Evolutionary conservation across 1,139 yeast species (phyloP), one percentile per base, ranked within the genome.

Genomic region (Geotrichum reessii): DNA sequence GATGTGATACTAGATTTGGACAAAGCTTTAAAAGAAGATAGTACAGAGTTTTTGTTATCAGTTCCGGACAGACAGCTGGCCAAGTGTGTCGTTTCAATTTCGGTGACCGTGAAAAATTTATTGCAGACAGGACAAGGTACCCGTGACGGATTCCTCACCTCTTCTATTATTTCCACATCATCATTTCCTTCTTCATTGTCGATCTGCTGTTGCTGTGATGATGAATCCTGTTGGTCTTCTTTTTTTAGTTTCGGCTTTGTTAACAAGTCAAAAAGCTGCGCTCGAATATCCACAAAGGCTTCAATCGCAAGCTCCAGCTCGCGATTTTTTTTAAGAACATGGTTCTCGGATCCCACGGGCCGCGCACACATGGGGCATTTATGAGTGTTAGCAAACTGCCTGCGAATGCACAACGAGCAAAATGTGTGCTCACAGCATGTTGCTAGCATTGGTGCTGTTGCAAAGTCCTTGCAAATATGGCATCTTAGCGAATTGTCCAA

Each of bases 401-500:
- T 82, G 61, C 97, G 78, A 44, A 93, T 88, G 70, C 99, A 93
- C 24, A 86, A 79, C 0, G 97, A 90, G 71, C 99, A 93, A 69
- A 91, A 93, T 0, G 95, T 86, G 70, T 93, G 98, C 4, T 50
- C 46, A 53, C 88, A 86, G 53, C 88, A 86, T 6, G 86, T 80
- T 0, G 97, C 88, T 50, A 87, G 75, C 58, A 90, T 91, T 1
- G 99, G 98, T 0, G 95, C 92, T 51, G 75, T 78, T 62, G 88
- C 76, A 63, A 86, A 83, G 62, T 91, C 97, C 68, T 92, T 90
- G 71, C 99, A 93, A n/a, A 93, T 87, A 66, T 86, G 91, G 68
- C 99, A 93, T 67, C 96, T 72, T 59, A 91, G 77, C 19, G 86
- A 76, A 1, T 87, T 77, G 63, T 92, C 97, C 6, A 92, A 73